Conservation (phyloP, 2,329 filamentous ascomycete genomes). For the Aplosporella prunicola region DNA sequence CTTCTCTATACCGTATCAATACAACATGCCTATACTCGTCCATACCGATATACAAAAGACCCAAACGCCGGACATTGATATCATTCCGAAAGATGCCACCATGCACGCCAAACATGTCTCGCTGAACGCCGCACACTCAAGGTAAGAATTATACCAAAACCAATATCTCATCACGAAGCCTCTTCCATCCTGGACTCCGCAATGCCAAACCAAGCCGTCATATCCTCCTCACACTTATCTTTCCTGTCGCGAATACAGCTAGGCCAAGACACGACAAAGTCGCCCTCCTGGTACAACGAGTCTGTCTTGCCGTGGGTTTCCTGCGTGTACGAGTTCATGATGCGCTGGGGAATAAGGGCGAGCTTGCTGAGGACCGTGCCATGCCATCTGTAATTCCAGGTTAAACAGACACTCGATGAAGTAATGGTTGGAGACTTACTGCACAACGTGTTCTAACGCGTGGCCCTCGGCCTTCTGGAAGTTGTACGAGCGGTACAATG, state of each 20-base stretch:
- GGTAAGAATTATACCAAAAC: neutral
- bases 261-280: constrained; percentile 71
- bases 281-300: constrained; percentile 67
- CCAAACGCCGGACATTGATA: constrained; percentile 7
- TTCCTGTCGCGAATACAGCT: constrained; percentile 52
- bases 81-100: constrained; percentile 3
- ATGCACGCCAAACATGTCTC: constrained; percentile 7
- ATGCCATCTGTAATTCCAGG: constrained; percentile 69
- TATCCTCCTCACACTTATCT: constrained; percentile 62
- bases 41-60: too few species aligned
- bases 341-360: constrained; percentile 77
- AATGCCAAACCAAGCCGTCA: constrained; percentile 42
- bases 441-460: constrained; percentile 59
- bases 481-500: constrained; percentile 85
- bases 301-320: constrained; percentile 25
- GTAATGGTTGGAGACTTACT: constrained; percentile 26
- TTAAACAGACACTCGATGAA: neutral
- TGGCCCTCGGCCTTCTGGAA: constrained; percentile 93
- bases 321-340: constrained; percentile 64
- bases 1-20: too few species aligned
- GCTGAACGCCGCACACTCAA: constrained; percentile 8
- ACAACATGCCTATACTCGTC: too few species aligned
- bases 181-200: constrained; percentile 20
- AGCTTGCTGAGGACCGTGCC: constrained; percentile 87
- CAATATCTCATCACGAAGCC: neutral